Percentiles rank a stretch among this genome's conserved stretches.
phyloP scores from a whole-genome alignment of 2,329 filamentous ascomycete genomes.

The Sclerotinia spermophila region DNA sequence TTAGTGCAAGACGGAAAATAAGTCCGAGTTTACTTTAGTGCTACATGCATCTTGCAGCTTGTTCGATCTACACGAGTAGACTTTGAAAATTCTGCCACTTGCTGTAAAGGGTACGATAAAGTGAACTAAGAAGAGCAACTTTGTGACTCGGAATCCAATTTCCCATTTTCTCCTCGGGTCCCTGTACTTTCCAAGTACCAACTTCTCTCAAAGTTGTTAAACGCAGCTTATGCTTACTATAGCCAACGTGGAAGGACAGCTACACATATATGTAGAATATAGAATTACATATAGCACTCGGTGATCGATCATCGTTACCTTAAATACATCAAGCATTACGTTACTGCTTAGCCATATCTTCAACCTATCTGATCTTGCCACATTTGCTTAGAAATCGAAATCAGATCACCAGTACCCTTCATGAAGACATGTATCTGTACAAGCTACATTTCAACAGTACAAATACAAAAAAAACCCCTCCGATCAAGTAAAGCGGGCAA shows the following conservation, averaged over 20 bases:
- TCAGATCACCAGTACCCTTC: neutral
- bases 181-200: neutral
- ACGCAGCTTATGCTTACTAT: constrained; percentile 12
- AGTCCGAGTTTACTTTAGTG: constrained; percentile 5
- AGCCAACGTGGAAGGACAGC: neutral
- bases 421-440: neutral
- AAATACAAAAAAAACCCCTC: neutral
- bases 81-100: neutral
- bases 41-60: neutral
- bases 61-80: neutral
- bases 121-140: neutral
- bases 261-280: neutral
- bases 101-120: neutral
- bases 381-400: constrained; percentile 1
- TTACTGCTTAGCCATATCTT: constrained; percentile 1
- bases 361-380: constrained; percentile 11
- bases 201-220: neutral
- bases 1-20: constrained; percentile 11
- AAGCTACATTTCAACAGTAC: neutral
- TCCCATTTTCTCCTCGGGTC: neutral
- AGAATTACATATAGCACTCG: neutral
- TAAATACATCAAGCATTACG: constrained; percentile 9
- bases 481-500: constrained; percentile 1
- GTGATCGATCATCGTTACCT: neutral
- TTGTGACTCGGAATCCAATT: constrained; percentile 1